phyloP scores from a whole-genome alignment of 1,139 yeast genomes.

The Taphrina confusa region DNA sequence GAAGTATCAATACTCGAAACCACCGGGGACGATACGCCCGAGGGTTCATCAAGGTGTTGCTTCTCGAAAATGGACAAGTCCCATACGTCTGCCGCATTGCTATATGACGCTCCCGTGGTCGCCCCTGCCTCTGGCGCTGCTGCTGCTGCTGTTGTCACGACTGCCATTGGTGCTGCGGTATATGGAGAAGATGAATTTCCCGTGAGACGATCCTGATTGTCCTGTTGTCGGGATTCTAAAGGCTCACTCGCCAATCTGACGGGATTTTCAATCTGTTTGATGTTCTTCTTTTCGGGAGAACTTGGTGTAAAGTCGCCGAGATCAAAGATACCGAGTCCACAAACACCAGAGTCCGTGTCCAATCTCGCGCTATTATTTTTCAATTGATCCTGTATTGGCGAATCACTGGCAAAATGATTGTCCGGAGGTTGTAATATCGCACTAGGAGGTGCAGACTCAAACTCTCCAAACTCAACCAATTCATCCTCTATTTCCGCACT shows the following conservation, averaged over 20 bases:
- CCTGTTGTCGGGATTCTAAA: too few relatives aligned
- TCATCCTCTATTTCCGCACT: background rate
- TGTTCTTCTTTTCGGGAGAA: background rate
- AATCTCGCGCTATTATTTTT: background rate
- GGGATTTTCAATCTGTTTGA: background rate
- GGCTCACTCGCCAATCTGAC: too few relatives aligned
- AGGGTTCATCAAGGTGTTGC: too few relatives aligned
- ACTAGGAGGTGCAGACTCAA: constrained; percentile 10
- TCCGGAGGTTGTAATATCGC: background rate
- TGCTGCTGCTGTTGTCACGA: background rate
- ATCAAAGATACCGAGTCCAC: background rate
- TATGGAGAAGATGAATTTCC: background rate
- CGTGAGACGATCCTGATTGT: background rate
- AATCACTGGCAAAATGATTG: background rate
- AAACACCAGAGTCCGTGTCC: background rate
- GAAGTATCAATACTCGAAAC: background rate
- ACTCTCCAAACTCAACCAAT: constrained; percentile 3
- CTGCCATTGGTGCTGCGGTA: background rate
- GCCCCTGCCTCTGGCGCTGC: background rate
- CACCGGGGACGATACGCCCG: too few relatives aligned
- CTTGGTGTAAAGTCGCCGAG: background rate
- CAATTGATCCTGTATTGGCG: too few relatives aligned
- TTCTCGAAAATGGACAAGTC: constrained; percentile 19
- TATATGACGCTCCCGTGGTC: background rate
- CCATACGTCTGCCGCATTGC: constrained; percentile 8